Evolutionary conservation across 768 basidiomycete genomes (phyloP), one percentile per base, ranked within the genome.

Genomic region (Hericium alpestre): DNA sequence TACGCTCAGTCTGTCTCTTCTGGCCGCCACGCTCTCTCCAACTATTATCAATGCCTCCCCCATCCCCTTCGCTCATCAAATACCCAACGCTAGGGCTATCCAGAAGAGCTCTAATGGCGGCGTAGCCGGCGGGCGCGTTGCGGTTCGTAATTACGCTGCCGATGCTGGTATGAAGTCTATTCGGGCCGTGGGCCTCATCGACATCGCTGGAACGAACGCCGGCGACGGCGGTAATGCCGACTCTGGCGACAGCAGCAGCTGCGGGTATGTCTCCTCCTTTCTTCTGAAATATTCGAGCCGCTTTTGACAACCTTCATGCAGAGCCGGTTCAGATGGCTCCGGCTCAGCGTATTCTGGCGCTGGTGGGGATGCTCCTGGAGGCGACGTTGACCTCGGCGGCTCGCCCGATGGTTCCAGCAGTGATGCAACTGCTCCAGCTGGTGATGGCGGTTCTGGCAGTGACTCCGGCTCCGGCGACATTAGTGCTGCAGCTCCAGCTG

Each of bases 11-110:
- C 18, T 62, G 25, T 61, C 61, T 25, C 57, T 62, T n/a, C 61
- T 62, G 40, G 61, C 61, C 7, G 61, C 59, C 2, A 62, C 61
- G 4, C 61, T 62, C 27, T 62, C 61, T 50, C 61, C 61, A 22
- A 58, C 61, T 38, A 50, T 62, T 37, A 56, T 62, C 53, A 52
- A 58, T 46, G 57, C 61, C 13, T 61, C 61, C 2, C 61, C 61
- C 11, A 57, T 62, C 18, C 61, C 59, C 15, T 62, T 62, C 16
- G 23, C 49, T 7, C 59, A 40, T 22, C 54, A 39, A 27, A 51
- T 32, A 57, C 57, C 51, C 40, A 59, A 46, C 57, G 55, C 51
- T 54, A 56, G 52, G 25, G 53, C 39, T 41, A 53, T 16, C n/a
- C 56, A 18, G 43, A 38, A 53, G 53, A 51, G 10, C 20, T 60